Evolutionary conservation across 2,329 filamentous ascomycete species (phyloP).

Genomic region (Fusarium sp.): DNA sequence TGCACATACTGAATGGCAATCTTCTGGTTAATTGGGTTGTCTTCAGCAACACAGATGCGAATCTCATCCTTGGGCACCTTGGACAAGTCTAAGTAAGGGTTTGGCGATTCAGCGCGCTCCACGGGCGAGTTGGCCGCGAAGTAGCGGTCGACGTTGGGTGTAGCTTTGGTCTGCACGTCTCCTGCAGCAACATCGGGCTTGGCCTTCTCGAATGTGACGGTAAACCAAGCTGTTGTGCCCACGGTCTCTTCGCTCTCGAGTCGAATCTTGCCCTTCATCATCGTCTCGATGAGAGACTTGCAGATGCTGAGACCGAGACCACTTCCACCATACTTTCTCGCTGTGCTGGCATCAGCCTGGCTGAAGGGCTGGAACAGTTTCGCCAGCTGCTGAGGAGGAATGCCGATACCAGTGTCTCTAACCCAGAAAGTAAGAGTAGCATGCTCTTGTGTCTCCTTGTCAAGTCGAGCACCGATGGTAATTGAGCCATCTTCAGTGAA

Average conservation of each 20-base stretch:
- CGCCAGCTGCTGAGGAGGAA: constrained; percentile 81
- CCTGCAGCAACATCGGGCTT: constrained; percentile 69
- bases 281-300: constrained; percentile 92
- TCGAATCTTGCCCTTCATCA: constrained; percentile 88
- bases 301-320: constrained; percentile 93
- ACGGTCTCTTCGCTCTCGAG: constrained; percentile 80
- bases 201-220: constrained; percentile 86
- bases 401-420: constrained; percentile 90
- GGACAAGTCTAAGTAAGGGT: constrained; percentile 74
- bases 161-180: constrained; percentile 59
- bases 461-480: constrained; percentile 81
- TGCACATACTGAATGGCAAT: constrained; percentile 93
- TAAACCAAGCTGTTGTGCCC: constrained; percentile 82
- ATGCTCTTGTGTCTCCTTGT: constrained; percentile 75
- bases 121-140: constrained; percentile 46
- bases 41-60: constrained; percentile 92
- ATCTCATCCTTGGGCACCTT: constrained; percentile 81
- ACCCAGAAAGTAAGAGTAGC: constrained; percentile 87
- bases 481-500: constrained; percentile 90
- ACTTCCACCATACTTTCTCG: constrained; percentile 90
- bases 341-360: constrained; percentile 91
- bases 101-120: constrained; percentile 56
- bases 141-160: constrained; percentile 54
- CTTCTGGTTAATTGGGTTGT: constrained; percentile 94
- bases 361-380: constrained; percentile 94